Evolutionary conservation across 1,284 basidiomycete species (phyloP).

Genomic region (Malassezia restricta): DNA sequence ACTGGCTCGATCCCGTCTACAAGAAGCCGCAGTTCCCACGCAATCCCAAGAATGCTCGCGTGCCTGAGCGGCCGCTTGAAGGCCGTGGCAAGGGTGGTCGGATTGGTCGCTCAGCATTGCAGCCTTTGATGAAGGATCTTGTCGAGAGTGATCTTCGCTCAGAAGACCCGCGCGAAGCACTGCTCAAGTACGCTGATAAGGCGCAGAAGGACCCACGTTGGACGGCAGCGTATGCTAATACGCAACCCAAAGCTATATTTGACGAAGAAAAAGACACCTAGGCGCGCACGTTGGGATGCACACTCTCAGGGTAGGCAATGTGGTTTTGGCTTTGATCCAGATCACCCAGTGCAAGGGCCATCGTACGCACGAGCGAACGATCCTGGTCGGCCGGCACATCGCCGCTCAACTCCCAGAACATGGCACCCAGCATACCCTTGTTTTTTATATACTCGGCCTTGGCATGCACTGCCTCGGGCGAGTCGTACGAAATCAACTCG

Average conservation of each 20-base stretch:
- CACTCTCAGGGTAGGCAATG: conserved; percentile 51
- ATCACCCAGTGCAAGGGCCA: conserved; percentile 20
- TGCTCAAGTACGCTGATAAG: conserved; percentile 76
- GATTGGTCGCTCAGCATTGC: conserved; percentile 85
- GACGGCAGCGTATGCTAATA: conserved; percentile 59
- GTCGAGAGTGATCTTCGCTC: conserved; percentile 48
- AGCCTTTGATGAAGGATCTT: conserved; percentile 83
- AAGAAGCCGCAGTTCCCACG: conserved; percentile 55
- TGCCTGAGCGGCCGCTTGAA: conserved; percentile 62
- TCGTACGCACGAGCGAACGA: conserved; percentile 20
- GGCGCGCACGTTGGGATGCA: conserved; percentile 46
- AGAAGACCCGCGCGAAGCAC: conserved; percentile 76
- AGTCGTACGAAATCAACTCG: conserved; percentile 71
- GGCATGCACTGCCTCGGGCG: conserved; percentile 56
- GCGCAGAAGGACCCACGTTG: conserved; percentile 66
- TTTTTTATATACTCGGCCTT: conserved; percentile 65
- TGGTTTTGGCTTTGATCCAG: conserved; percentile 57
- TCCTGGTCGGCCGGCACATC: conserved; percentile 29
- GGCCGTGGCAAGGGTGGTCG: conserved; percentile 85
- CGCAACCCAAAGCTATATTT: conserved; percentile 31
- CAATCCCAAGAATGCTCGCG: conserved; percentile 54
- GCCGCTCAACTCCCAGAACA: conserved; percentile 53
- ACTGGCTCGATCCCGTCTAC: conserved; percentile 51
- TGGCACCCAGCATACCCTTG: conserved; percentile 62
- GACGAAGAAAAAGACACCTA: conserved; percentile 3